phyloP scores from a whole-genome alignment of 2,329 filamentous ascomycete genomes.

The Aspergillus fumigatus region DNA sequence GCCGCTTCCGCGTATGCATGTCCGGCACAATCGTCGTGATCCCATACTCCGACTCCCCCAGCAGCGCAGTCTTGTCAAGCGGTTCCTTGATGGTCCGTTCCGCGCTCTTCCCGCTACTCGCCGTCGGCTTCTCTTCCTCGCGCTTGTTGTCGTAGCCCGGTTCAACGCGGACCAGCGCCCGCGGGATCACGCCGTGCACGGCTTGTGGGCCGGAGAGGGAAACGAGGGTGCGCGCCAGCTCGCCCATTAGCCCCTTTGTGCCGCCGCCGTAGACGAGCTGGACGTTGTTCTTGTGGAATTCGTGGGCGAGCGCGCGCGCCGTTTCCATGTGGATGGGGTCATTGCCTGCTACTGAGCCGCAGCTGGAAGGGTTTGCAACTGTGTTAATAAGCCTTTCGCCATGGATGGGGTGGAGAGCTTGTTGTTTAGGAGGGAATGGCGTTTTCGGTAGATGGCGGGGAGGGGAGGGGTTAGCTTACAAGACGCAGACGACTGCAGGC shows the following conservation, averaged over 20 bases:
- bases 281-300: slow-evolving; percentile 72
- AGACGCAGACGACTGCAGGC: slow-evolving; percentile 76
- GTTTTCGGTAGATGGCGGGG: neutral
- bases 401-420: neutral
- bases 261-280: slow-evolving; percentile 91
- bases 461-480: slow-evolving; percentile 47
- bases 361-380: slow-evolving; percentile 47
- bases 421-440: neutral
- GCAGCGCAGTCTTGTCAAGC: slow-evolving; percentile 21
- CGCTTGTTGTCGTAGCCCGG: slow-evolving; percentile 26
- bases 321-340: slow-evolving; percentile 71
- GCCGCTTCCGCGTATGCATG: slow-evolving; percentile 93
- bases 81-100: slow-evolving; percentile 57
- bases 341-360: slow-evolving; percentile 72
- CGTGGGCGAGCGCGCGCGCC: slow-evolving; percentile 67
- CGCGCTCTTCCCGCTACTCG: slow-evolving; percentile 42
- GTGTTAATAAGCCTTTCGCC: neutral
- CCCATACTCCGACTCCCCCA: slow-evolving; percentile 58
- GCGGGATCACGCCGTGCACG: slow-evolving; percentile 92
- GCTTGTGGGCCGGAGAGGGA: slow-evolving; percentile 71
- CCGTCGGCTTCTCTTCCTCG: slow-evolving; percentile 23
- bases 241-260: slow-evolving; percentile 92
- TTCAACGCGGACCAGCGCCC: slow-evolving; percentile 75
- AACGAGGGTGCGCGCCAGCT: slow-evolving; percentile 81
- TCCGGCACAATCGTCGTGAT: slow-evolving; percentile 83